Evolutionary conservation across 345 rosid genomes (phyloP).

Genomic region (Crucihimalaya himalaica): DNA sequence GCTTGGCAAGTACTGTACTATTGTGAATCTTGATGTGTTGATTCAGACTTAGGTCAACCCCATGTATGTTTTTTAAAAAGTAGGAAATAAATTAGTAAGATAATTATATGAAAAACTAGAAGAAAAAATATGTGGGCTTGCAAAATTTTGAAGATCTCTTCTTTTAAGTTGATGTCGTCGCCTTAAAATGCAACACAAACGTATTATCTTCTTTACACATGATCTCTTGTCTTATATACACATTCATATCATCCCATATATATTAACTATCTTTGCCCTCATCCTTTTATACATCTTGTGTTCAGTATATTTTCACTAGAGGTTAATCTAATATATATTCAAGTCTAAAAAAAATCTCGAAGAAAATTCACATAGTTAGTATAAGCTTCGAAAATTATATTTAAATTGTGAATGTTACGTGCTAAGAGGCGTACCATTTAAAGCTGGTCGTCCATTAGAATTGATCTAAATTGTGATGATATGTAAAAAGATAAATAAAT

Average conservation of each 20-base stretch:
- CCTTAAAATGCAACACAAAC: constrained; percentile 40
- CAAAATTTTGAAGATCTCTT: constrained; percentile 19
- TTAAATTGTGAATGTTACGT: not conserved
- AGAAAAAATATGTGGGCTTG: constrained; percentile 25
- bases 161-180: constrained; percentile 29
- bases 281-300: constrained; percentile 31
- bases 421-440: not conserved
- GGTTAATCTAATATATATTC: not conserved
- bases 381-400: not conserved
- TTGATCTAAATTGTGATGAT: not conserved
- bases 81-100: not conserved
- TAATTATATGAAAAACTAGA: not conserved
- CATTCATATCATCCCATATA: constrained; percentile 9
- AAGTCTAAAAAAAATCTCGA: not conserved
- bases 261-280: constrained; percentile 20
- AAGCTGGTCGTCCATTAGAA: not conserved
- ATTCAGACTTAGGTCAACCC: constrained; percentile 14
- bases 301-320: not conserved
- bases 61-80: not conserved
- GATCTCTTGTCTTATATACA: constrained; percentile 24
- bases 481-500: not conserved
- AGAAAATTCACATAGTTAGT: not conserved
- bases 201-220: constrained; percentile 37
- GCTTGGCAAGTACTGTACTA: constrained; percentile 1
- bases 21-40: not conserved